Percentiles rank a stretch among this genome's conserved stretches.
phyloP scores from a whole-genome alignment of 2,329 filamentous ascomycete genomes.

The Alternaria sp. region DNA sequence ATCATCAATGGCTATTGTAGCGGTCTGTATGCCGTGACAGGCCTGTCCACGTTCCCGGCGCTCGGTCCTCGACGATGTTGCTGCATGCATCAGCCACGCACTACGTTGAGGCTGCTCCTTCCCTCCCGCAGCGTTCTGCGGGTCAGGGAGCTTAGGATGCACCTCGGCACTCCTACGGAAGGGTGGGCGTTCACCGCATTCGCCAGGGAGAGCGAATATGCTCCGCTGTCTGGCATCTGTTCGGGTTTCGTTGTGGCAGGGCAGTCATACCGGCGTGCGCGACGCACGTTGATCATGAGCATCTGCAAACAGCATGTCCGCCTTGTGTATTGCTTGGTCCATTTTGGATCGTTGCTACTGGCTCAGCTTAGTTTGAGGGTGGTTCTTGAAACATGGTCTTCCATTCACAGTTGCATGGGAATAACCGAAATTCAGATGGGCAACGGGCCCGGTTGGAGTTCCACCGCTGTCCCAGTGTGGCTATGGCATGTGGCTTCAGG shows the following conservation, averaged over 20 bases:
- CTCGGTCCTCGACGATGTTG: slow-evolving; percentile 2
- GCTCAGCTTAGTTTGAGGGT: slow-evolving; percentile 11
- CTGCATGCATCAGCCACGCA: slow-evolving; percentile 16
- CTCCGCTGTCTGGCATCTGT: slow-evolving; percentile 9
- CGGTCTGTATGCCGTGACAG: slow-evolving; percentile 5
- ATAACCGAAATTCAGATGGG: not conserved
- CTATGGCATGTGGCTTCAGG: slow-evolving; percentile 18
- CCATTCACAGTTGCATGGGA: not conserved
- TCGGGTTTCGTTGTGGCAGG: slow-evolving; percentile 12
- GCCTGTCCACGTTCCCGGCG: slow-evolving; percentile 6
- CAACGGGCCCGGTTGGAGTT: slow-evolving; percentile 4
- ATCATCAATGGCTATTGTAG: slow-evolving; percentile 10
- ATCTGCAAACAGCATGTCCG: not conserved
- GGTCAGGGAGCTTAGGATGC: not conserved
- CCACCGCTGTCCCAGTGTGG: slow-evolving; percentile 17
- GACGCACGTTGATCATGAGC: slow-evolving; percentile 8
- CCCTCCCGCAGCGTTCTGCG: slow-evolving; percentile 4
- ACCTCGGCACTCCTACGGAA: slow-evolving; percentile 4
- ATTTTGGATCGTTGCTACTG: slow-evolving; percentile 12
- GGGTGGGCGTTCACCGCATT: slow-evolving; percentile 11
- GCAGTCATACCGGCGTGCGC: slow-evolving; percentile 15
- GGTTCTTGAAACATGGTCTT: slow-evolving; percentile 4
- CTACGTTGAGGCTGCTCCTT: slow-evolving; percentile 4
- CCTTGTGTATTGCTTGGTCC: slow-evolving; percentile 4
- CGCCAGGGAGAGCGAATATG: slow-evolving; percentile 4